Conservation (phyloP, 441 rosid genomes). For the Metrosideros polymorpha region DNA sequence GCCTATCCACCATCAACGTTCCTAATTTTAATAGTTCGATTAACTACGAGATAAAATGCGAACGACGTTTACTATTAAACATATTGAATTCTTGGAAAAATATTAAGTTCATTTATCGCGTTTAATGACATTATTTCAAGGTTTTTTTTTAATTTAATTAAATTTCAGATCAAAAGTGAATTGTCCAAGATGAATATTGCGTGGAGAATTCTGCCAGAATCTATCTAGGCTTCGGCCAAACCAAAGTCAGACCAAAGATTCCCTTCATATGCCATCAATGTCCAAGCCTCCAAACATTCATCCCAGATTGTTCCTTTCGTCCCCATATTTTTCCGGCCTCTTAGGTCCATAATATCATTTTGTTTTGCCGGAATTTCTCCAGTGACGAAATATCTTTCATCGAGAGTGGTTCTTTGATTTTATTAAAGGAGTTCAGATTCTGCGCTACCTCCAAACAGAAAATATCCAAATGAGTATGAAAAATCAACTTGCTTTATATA, state of each 20-base stretch:
- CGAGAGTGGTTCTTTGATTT: too few relatives aligned
- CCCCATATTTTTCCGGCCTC: neutral
- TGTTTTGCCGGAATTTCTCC: too few relatives aligned
- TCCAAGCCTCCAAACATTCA: neutral
- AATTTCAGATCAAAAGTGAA: neutral
- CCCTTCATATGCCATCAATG: neutral
- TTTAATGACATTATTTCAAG: fast-evolving
- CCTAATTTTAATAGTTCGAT: neutral
- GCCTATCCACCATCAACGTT: neutral
- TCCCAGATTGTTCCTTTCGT: neutral
- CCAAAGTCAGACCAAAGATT: neutral
- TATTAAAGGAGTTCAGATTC: too few relatives aligned
- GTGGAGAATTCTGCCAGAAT: neutral
- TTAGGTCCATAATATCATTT: neutral
- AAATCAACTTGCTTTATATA: too few relatives aligned
- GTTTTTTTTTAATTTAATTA: neutral
- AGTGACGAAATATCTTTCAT: too few relatives aligned
- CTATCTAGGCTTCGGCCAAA: neutral
- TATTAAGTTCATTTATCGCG: neutral
- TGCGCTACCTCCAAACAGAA: too few relatives aligned
- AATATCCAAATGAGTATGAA: too few relatives aligned
- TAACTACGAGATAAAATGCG: fast-evolving
- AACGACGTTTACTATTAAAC: too few relatives aligned
- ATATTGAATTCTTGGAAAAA: too few relatives aligned
- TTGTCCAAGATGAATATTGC: neutral